phyloP scores from a whole-genome alignment of 257 asterid species.

The Henckelia pumila region DNA sequence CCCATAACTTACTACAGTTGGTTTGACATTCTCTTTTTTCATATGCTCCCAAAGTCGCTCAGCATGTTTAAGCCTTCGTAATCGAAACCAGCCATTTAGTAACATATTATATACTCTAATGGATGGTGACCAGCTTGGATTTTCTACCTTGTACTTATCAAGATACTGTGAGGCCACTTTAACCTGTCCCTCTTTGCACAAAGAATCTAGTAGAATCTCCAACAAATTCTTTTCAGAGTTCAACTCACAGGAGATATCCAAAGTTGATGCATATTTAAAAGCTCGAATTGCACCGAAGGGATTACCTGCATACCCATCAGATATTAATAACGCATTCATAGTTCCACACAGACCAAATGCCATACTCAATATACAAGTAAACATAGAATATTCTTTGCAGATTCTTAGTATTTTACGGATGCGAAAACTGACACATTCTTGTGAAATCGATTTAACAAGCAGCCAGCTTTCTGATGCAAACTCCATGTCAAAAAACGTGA shows the following conservation, averaged over 20 bases:
- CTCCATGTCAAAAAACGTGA: background rate
- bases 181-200: constrained; percentile 78
- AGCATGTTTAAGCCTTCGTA: constrained; percentile 57
- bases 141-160: constrained; percentile 36
- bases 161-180: constrained; percentile 61
- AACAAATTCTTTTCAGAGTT: constrained; percentile 41
- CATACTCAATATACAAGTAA: background rate
- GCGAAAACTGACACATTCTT: constrained; percentile 5
- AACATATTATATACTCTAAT: constrained; percentile 59
- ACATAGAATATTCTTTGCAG: background rate
- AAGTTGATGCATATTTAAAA: constrained; percentile 50
- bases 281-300: constrained; percentile 60
- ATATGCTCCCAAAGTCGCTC: constrained; percentile 61
- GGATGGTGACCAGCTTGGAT: constrained; percentile 58
- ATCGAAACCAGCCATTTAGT: constrained; percentile 73
- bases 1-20: constrained; percentile 75
- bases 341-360: background rate
- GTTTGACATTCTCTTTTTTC: constrained; percentile 52
- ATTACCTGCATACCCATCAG: constrained; percentile 44
- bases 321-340: constrained; percentile 17
- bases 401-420: background rate
- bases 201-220: constrained; percentile 66
- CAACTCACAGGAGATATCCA: constrained; percentile 37
- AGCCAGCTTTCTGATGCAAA: constrained; percentile 9
- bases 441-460: constrained; percentile 2